Evolutionary conservation across 495 filamentous ascomycete species (phyloP).

Genomic region (Cercophora scortea): DNA sequence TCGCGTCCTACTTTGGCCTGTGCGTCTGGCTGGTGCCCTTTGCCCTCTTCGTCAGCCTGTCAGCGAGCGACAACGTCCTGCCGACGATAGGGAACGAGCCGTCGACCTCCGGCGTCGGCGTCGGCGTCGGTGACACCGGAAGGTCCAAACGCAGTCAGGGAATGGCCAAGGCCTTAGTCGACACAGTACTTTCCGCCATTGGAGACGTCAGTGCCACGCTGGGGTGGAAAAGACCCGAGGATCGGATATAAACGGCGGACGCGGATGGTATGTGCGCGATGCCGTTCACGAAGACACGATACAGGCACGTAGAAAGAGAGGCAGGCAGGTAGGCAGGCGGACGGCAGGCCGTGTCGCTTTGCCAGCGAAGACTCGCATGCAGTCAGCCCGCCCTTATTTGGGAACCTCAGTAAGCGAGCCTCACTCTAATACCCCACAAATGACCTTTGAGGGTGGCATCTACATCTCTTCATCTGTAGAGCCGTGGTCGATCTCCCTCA

Average conservation of each 20-base stretch:
- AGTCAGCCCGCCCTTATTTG: too few species aligned
- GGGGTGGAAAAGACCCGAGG: slow-evolving; percentile 50
- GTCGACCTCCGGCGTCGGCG: slow-evolving; percentile 20
- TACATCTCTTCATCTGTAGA: too few species aligned
- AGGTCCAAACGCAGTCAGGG: slow-evolving; percentile 59
- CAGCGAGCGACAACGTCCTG: slow-evolving; percentile 87
- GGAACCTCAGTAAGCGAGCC: too few species aligned
- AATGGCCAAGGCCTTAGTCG: slow-evolving; percentile 85
- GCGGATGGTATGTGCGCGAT: too few species aligned
- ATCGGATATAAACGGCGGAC: slow-evolving; percentile 4
- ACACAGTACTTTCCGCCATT: slow-evolving; percentile 64
- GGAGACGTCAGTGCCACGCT: slow-evolving; percentile 63
- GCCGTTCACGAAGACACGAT: too few species aligned
- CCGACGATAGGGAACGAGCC: slow-evolving; percentile 64
- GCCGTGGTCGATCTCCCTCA: too few species aligned
- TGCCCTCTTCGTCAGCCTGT: slow-evolving; percentile 85
- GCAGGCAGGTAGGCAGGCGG: too few species aligned
- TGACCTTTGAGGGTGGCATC: too few species aligned
- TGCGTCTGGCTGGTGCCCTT: slow-evolving; percentile 97
- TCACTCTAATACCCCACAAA: too few species aligned
- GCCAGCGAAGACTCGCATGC: too few species aligned
- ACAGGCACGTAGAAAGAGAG: too few species aligned
- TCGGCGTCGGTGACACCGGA: slow-evolving; percentile 36
- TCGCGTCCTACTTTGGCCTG: slow-evolving; percentile 91
- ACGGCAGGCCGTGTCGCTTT: too few species aligned